Evolutionary conservation across 2,329 filamentous ascomycete species (phyloP).

Genomic region (Fusarium neocosmosporiellum): DNA sequence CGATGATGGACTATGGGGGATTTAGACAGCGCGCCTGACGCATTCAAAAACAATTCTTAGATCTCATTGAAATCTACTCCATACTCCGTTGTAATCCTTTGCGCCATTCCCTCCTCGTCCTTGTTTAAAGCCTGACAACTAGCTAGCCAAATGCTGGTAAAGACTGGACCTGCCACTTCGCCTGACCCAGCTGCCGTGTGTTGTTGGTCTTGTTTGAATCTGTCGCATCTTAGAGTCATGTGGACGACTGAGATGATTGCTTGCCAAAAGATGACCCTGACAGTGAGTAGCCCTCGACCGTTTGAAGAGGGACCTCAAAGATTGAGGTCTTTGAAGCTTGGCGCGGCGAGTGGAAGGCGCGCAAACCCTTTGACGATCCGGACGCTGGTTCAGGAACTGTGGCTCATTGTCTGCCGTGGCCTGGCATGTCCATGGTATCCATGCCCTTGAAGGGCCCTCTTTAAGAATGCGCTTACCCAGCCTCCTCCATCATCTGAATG

Average conservation of each 20-base stretch:
- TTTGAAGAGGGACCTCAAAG: neutral
- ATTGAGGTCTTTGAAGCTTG: neutral
- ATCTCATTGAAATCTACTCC: conserved; percentile 46
- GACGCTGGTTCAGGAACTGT: neutral
- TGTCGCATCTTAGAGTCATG: neutral
- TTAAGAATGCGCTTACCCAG: conserved; percentile 43
- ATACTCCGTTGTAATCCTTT: conserved; percentile 32
- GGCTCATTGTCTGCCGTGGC: neutral
- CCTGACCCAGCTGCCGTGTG: neutral
- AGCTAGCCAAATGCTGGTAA: conserved; percentile 13
- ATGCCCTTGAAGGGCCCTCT: neutral
- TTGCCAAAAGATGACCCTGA: neutral
- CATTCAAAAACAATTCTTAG: conserved; percentile 48
- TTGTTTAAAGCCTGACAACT: conserved; percentile 2
- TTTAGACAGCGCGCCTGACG: conserved; percentile 48
- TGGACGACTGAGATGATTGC: conserved; percentile 2
- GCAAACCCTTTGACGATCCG: neutral
- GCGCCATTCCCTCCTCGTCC: conserved; percentile 19
- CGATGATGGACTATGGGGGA: conserved; percentile 36
- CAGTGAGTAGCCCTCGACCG: neutral
- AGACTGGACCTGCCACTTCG: conserved; percentile 4
- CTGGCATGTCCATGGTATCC: conserved; percentile 14
- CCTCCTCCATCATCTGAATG: conserved; percentile 69
- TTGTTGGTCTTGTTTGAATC: conserved; percentile 3
- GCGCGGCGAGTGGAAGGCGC: neutral